Evolutionary conservation across 148 eudicot genomes (phyloP).

Genomic region (Camellia sinensis): DNA sequence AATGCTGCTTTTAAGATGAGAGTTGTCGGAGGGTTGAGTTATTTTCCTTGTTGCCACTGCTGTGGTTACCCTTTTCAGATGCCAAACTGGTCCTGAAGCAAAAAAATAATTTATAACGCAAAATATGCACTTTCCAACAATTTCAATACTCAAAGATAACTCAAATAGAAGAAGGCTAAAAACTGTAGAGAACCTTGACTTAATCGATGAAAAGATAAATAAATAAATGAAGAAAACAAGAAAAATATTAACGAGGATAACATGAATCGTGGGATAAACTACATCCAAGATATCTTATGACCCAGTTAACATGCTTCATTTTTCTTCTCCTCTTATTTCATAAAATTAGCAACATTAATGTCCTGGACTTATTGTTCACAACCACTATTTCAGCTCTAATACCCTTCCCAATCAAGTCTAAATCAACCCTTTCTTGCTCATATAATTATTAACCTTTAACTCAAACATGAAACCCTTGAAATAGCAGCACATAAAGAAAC

Average conservation of each 20-base stretch:
- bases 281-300: not conserved
- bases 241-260: not conserved
- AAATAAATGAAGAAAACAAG: not conserved
- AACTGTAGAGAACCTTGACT: not conserved
- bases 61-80: conserved; percentile 4
- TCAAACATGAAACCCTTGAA: too few species aligned
- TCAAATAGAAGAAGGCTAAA: not conserved
- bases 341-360: too few species aligned
- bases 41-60: not conserved
- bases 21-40: not conserved
- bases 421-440: too few species aligned
- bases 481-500: too few species aligned
- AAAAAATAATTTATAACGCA: not conserved
- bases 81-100: conserved; percentile 6
- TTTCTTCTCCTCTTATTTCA: too few species aligned
- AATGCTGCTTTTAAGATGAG: not conserved
- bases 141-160: not conserved
- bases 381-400: too few species aligned
- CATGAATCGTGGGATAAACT: not conserved
- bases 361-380: too few species aligned
- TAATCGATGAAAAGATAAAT: not conserved
- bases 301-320: not conserved
- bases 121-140: not conserved
- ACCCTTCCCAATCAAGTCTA: too few species aligned
- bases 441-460: too few species aligned